Evolutionary conservation across 768 basidiomycete species (phyloP).

Genomic region (Auriscalpium microsporum): DNA sequence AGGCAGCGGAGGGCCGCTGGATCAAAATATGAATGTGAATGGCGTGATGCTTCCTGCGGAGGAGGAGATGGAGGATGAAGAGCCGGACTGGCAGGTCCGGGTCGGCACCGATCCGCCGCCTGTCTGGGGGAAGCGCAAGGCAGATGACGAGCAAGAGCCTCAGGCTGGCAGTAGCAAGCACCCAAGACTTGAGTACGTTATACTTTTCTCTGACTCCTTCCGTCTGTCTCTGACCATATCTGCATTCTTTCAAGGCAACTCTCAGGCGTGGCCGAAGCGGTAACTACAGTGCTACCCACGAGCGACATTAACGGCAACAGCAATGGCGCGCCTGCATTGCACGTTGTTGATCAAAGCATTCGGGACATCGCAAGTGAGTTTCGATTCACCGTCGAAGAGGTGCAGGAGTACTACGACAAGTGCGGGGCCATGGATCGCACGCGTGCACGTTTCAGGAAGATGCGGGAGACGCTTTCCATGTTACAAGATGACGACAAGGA

Average conservation of each 20-base stretch:
- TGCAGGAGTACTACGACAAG: slow-evolving; percentile 69
- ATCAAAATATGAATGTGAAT: slow-evolving; percentile 3
- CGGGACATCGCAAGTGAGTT: slow-evolving; percentile 59
- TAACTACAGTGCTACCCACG: no score
- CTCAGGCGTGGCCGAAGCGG: no score
- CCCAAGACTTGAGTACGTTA: slow-evolving; percentile 32
- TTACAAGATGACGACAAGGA: slow-evolving; percentile 9
- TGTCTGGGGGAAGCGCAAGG: slow-evolving; percentile 57
- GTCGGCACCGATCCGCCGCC: slow-evolving; percentile 59
- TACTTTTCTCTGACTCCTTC: not conserved
- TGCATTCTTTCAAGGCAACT: no score
- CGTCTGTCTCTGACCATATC: not conserved
- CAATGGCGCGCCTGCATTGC: slow-evolving; percentile 24
- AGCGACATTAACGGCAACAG: no score
- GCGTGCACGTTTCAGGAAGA: slow-evolving; percentile 52
- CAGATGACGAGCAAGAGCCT: slow-evolving; percentile 27
- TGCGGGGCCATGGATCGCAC: slow-evolving; percentile 66
- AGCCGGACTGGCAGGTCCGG: slow-evolving; percentile 58
- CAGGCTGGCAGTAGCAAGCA: slow-evolving; percentile 30
- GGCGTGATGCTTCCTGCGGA: slow-evolving; percentile 34
- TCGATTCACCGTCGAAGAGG: slow-evolving; percentile 68
- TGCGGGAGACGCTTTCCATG: slow-evolving; percentile 39
- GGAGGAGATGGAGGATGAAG: slow-evolving; percentile 62
- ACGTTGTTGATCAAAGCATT: slow-evolving; percentile 61
- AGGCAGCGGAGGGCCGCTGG: slow-evolving; percentile 17